Conservation (phyloP, 2,329 filamentous ascomycete genomes). For the Colletotrichum sojae region DNA sequence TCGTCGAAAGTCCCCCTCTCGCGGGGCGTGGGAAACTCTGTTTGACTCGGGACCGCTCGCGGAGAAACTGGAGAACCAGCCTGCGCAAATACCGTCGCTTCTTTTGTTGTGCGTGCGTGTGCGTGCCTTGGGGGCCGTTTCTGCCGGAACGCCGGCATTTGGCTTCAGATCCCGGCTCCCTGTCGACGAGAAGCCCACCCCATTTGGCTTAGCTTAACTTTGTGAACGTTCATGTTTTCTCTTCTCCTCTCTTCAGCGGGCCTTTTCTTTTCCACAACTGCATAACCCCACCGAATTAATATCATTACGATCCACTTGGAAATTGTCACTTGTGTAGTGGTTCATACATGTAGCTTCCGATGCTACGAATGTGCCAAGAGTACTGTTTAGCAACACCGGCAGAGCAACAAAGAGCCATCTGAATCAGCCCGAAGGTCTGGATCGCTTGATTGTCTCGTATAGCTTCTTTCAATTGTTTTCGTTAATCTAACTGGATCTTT, state of each 20-base stretch:
- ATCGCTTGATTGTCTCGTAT: background rate
- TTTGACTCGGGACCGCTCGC: conserved; percentile 12
- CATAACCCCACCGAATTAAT: background rate
- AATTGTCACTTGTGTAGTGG: too few species aligned
- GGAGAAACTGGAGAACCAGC: conserved; percentile 16
- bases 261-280: conserved; percentile 1
- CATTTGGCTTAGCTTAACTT: conserved; percentile 26
- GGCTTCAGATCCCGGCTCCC: conserved; percentile 11
- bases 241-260: background rate
- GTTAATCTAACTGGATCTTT: background rate
- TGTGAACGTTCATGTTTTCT: background rate
- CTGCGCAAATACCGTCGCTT: conserved; percentile 11
- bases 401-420: background rate
- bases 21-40: conserved; percentile 8
- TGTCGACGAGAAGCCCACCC: conserved; percentile 19
- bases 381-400: too few species aligned
- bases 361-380: too few species aligned
- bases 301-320: too few species aligned
- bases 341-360: too few species aligned
- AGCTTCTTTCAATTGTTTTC: too few species aligned
- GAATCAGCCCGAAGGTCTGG: background rate
- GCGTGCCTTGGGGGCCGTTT: conserved; percentile 26
- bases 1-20: conserved; percentile 16
- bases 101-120: conserved; percentile 22
- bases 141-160: conserved; percentile 24